phyloP scores from a whole-genome alignment of 2,329 filamentous ascomycete species.

The Aureobasidium mangrovei region DNA sequence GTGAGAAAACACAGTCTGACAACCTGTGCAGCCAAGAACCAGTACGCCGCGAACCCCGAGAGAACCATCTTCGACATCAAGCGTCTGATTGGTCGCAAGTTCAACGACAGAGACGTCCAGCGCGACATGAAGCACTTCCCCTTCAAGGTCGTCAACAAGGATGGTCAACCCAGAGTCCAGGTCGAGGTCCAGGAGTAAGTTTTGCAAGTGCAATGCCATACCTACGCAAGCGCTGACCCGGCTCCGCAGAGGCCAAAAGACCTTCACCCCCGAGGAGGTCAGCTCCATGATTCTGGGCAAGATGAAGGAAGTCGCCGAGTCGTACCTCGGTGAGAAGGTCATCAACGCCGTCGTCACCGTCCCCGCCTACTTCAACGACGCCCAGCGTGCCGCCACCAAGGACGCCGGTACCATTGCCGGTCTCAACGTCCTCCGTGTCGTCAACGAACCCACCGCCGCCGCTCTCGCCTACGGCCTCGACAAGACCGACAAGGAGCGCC shows the following conservation, averaged over 20 bases:
- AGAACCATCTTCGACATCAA: slow-evolving; percentile 42
- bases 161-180: slow-evolving; percentile 79
- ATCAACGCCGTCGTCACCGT: slow-evolving; percentile 88
- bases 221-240: slow-evolving; percentile 14
- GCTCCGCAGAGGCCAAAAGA: slow-evolving; percentile 44
- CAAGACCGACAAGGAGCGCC: slow-evolving; percentile 73
- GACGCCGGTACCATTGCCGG: slow-evolving; percentile 87
- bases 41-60: slow-evolving; percentile 50
- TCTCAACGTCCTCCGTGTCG: slow-evolving; percentile 89
- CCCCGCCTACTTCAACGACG: slow-evolving; percentile 97
- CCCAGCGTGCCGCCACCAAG: slow-evolving; percentile 94
- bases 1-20: not conserved
- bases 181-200: slow-evolving; percentile 54
- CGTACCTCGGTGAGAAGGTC: slow-evolving; percentile 72
- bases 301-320: slow-evolving; percentile 78
- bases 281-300: slow-evolving; percentile 74
- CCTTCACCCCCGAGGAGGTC: slow-evolving; percentile 72
- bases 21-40: slow-evolving; percentile 65
- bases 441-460: slow-evolving; percentile 93
- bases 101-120: slow-evolving; percentile 67
- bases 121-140: slow-evolving; percentile 96
- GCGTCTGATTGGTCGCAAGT: slow-evolving; percentile 45
- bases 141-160: slow-evolving; percentile 85
- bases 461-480: slow-evolving; percentile 91
- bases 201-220: not conserved